Conservation (phyloP, 495 filamentous ascomycete species). For the Aspergillus asperescens region DNA sequence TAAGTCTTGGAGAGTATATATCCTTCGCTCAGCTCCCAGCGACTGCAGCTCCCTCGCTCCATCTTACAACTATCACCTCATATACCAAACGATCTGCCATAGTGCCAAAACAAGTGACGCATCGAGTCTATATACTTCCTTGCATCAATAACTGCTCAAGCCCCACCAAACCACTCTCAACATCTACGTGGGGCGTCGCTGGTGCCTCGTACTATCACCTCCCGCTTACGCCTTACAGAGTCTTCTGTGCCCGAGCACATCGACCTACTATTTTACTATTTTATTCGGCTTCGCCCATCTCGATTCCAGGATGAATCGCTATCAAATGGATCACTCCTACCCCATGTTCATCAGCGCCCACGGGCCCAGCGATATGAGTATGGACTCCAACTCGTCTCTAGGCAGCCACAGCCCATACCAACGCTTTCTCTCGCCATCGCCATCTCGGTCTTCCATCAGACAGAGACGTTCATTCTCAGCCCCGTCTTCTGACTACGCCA, state of each 20-base stretch:
- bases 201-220: slow-evolving; percentile 16
- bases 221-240: slow-evolving; percentile 17
- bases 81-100: neutral
- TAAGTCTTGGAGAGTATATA: too few species aligned
- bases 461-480: slow-evolving; percentile 30
- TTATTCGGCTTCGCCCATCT: neutral
- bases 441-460: slow-evolving; percentile 20
- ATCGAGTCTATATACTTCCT: neutral
- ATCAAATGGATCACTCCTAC: slow-evolving; percentile 12
- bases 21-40: neutral
- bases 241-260: slow-evolving; percentile 5
- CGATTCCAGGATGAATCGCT: neutral
- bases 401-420: slow-evolving; percentile 39
- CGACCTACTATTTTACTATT: neutral
- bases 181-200: slow-evolving; percentile 15
- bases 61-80: neutral
- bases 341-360: slow-evolving; percentile 5
- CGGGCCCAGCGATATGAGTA: slow-evolving; percentile 3
- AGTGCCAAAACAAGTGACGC: neutral
- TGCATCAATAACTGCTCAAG: neutral
- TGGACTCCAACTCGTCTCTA: slow-evolving; percentile 12
- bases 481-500: slow-evolving; percentile 28
- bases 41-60: neutral
- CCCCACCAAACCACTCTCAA: slow-evolving; percentile 17
- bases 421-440: slow-evolving; percentile 30